Conservation (phyloP, 805 yeast species). For the Saccharomycopsis schoenii region DNA sequence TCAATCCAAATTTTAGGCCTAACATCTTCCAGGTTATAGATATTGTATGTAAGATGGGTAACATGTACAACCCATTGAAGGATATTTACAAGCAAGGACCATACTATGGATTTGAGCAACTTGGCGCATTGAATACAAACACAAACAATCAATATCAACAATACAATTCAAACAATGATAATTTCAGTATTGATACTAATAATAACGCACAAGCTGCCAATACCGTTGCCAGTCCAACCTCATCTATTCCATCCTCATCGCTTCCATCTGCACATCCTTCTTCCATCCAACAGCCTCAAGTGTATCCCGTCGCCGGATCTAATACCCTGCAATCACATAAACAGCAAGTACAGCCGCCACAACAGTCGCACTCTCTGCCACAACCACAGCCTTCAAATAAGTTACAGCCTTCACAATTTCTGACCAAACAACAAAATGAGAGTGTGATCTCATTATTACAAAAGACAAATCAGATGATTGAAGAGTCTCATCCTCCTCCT, state of each 20-base stretch:
- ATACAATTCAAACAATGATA: background rate
- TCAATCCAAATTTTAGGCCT: conserved; percentile 64
- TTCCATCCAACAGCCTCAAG: background rate
- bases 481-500: conserved; percentile 1
- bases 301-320: background rate
- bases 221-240: background rate
- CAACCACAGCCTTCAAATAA: background rate
- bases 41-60: conserved; percentile 55
- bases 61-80: conserved; percentile 34
- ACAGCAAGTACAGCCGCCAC: background rate
- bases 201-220: background rate
- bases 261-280: background rate
- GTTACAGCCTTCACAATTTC: background rate
- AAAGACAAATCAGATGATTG: conserved; percentile 18
- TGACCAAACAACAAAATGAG: background rate
- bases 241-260: background rate
- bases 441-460: conserved; percentile 10
- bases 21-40: conserved; percentile 61
- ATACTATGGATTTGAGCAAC: conserved; percentile 22
- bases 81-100: conserved; percentile 39
- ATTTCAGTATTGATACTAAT: background rate
- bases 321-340: background rate
- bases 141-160: background rate
- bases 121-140: background rate
- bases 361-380: background rate